Evolutionary conservation across 176 grass and related monocot species (phyloP).

Genomic region (Aegilops umbellulata): DNA sequence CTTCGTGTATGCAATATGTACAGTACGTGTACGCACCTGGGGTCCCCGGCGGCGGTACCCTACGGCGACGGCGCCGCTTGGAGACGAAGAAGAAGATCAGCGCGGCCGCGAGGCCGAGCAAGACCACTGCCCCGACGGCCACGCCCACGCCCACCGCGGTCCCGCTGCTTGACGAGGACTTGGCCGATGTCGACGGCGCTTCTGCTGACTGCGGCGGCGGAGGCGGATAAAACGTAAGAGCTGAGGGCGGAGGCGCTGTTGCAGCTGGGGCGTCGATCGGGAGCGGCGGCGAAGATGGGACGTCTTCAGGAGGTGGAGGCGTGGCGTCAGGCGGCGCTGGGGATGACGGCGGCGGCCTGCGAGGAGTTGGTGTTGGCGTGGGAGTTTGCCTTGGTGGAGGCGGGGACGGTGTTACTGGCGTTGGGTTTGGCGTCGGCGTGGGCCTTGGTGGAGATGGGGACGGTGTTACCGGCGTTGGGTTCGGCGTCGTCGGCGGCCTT

Average conservation of each 20-base stretch:
- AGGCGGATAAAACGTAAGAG: background rate
- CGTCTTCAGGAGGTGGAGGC: background rate
- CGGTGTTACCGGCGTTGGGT: background rate
- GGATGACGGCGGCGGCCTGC: background rate
- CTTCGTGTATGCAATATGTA: too few relatives aligned
- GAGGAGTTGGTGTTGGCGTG: background rate
- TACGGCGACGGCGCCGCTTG: conserved; percentile 27
- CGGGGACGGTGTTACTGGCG: background rate
- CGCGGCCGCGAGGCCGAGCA: conserved; percentile 37
- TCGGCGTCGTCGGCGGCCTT: background rate
- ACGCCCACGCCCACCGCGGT: conserved; percentile 31
- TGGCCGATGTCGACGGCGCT: conserved; percentile 6
- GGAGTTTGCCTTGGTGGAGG: background rate
- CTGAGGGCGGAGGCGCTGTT: conserved; percentile 7
- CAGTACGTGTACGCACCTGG: conserved; percentile 18
- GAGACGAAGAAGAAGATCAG: conserved; percentile 30
- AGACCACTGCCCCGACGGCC: conserved; percentile 34
- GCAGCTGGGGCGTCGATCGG: conserved; percentile 1
- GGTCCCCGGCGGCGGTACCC: background rate
- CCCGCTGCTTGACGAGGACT: background rate
- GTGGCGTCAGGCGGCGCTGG: conserved; percentile 11
- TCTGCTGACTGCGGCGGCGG: conserved; percentile 21
- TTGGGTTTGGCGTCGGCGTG: background rate
- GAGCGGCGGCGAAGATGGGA: background rate
- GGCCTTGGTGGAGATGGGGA: background rate